A percentile compares a stretch with the other conserved stretches of the same genome.
Conservation (phyloP, 2,329 filamentous ascomycete species). For the Dissoconium aciculare region DNA sequence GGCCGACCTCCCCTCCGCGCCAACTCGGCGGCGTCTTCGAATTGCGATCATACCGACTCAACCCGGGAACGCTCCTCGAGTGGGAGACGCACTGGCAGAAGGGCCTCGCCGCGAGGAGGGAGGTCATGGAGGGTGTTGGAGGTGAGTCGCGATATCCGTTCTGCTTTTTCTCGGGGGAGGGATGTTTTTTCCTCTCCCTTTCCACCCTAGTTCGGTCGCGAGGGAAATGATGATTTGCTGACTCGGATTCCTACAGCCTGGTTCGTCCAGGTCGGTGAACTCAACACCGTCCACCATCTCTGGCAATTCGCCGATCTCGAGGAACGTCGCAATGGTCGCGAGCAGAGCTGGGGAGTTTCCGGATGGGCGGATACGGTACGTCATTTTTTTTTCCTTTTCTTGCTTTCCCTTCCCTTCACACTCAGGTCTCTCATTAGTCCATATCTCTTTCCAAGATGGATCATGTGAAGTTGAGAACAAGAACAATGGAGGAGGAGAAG, state of each 20-base stretch:
- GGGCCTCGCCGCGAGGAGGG: slow-evolving; percentile 74
- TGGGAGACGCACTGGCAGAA: slow-evolving; percentile 98
- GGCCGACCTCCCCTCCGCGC: slow-evolving; percentile 86
- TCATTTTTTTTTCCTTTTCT: neutral
- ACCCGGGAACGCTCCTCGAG: slow-evolving; percentile 88
- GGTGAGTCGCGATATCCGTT: slow-evolving; percentile 8
- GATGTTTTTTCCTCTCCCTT: neutral
- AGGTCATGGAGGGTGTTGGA: slow-evolving; percentile 78
- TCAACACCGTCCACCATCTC: slow-evolving; percentile 94
- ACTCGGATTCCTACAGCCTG: slow-evolving; percentile 50
- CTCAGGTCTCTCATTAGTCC: no score
- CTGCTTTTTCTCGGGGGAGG: neutral
- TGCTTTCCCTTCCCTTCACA: no score
- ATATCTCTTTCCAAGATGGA: no score
- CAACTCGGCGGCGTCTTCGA: slow-evolving; percentile 87
- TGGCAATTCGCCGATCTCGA: slow-evolving; percentile 98
- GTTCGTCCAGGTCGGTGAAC: slow-evolving; percentile 95
- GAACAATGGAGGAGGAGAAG: neutral
- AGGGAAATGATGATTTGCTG: slow-evolving; percentile 3
- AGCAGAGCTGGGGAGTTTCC: slow-evolving; percentile 89
- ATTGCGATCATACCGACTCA: slow-evolving; percentile 87
- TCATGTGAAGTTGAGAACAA: no score
- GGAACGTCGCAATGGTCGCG: slow-evolving; percentile 74
- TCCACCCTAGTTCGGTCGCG: no score
- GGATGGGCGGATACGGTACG: slow-evolving; percentile 48